These are phyloP conservation scores for Talaromyces sp. DNA, from an alignment of 2,329 filamentous ascomycete genomes.

Conservation along the genomic window DNA sequence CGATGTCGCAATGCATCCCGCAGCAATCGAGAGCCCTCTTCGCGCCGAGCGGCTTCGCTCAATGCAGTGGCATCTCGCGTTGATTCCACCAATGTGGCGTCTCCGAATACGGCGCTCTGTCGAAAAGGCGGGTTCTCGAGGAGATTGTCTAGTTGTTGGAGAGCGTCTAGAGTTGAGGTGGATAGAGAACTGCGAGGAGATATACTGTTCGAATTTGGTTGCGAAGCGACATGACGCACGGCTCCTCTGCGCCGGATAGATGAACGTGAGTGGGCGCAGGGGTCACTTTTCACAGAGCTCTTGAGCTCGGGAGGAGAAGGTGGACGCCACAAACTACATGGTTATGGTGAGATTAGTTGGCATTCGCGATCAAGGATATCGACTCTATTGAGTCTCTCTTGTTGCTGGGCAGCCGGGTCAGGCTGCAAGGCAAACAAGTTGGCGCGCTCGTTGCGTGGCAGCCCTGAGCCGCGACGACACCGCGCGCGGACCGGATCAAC, in stretches of 20 bases:
- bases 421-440: conserved; percentile 17
- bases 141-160: conserved; percentile 27
- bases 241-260: conserved; percentile 54
- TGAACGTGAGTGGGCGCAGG: conserved; percentile 52
- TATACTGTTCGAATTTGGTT: conserved; percentile 23
- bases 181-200: conserved; percentile 31
- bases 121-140: conserved; percentile 21
- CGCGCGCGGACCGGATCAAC: conserved; percentile 25
- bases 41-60: conserved; percentile 30
- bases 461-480: conserved; percentile 7
- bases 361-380: background rate
- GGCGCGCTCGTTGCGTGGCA: conserved; percentile 3
- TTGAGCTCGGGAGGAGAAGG: conserved; percentile 47
- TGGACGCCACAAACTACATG: conserved; percentile 52
- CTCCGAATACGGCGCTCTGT: conserved; percentile 28
- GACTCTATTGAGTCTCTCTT: conserved; percentile 2
- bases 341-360: conserved; percentile 14
- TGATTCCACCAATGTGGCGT: conserved; percentile 25
- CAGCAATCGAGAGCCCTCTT: conserved; percentile 35
- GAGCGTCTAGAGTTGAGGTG: conserved; percentile 28
- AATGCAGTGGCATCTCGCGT: background rate
- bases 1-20: conserved; percentile 34
- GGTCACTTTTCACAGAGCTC: conserved; percentile 49
- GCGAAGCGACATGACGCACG: conserved; percentile 32
- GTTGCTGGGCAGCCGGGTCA: conserved; percentile 13